Evolutionary conservation across 192 early-diverging fungal species (phyloP), one percentile per base, ranked within the genome.

Genomic region (Pilaira anomala): DNA sequence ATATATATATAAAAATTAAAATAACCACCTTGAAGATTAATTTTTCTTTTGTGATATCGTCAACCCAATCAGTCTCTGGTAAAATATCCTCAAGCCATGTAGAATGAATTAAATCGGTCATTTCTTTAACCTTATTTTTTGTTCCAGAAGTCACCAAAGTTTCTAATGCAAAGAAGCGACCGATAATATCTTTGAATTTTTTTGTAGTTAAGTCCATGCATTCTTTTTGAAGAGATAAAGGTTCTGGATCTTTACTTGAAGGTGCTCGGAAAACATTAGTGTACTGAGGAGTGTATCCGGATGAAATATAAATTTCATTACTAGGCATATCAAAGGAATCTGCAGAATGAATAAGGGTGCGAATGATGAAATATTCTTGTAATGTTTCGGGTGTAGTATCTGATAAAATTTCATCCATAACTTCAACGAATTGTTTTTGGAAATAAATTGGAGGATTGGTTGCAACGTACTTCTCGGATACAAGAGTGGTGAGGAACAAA

Each of bases 111-210:
- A 51, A 65, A 12, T 33, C 30, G 0, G 83, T 68, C 55, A 83
- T 76, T 9, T 41, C 45, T 13, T 73, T 74, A 8, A 63, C 39
- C 19, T 76, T 75, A 0, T 80, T 72, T 21, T 61, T 66, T 51
- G 77, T 69, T 49, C 70, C 71, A 24, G 79, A 67, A 7, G 77
- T 77, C 3, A 63, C 60, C 41, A 77, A 76, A n/a, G 68, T 48
- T 22, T 56, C 62, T 22, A 78, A 26, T 41, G 80, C 48, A 58
- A 71, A 82, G 64, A 64, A 80, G 4, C 77, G 62, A 4, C 79
- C 79, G n/a, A 24, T 24, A 44, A 44, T 18, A 1, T 33, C 45
- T 39, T 36, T 68, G 25, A 73, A 24, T 12, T 56, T 33, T 16
- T 48, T 11, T 24, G 22, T 25, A 24, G 54, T 4, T 2, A 14